A percentile compares a stretch with the other conserved stretches of the same genome.
phyloP scores from a whole-genome alignment of 164 flowering plant species.

The Buxus sempervirens region DNA sequence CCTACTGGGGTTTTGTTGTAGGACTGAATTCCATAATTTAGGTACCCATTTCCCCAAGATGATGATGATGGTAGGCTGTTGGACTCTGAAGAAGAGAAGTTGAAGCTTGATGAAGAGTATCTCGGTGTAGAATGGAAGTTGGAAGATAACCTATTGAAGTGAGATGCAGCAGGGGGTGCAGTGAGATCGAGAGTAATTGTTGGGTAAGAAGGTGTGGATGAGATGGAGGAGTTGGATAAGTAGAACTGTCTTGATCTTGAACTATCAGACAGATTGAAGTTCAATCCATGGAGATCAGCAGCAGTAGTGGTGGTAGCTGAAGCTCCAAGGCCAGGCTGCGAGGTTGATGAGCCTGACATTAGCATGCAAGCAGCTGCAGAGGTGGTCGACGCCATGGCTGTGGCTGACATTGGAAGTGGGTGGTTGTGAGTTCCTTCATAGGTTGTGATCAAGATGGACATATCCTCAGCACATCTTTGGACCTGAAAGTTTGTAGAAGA shows the following conservation, averaged over 20 bases:
- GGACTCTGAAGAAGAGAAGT: slow-evolving; percentile 52
- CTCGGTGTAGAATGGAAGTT: slow-evolving; percentile 27
- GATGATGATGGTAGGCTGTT: slow-evolving; percentile 30
- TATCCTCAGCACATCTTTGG: slow-evolving; percentile 88
- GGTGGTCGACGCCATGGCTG: slow-evolving; percentile 94
- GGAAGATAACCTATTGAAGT: slow-evolving; percentile 32
- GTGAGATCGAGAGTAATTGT: slow-evolving; percentile 96
- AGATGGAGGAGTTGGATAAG: slow-evolving; percentile 48
- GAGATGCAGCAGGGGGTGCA: slow-evolving; percentile 39
- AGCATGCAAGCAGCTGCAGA: slow-evolving; percentile 92
- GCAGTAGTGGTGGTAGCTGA: slow-evolving; percentile 20
- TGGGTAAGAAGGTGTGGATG: slow-evolving; percentile 56
- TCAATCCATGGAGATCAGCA: slow-evolving; percentile 47
- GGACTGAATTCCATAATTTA: slow-evolving; percentile 34
- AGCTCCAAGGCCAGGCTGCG: slow-evolving; percentile 9
- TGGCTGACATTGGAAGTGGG: slow-evolving; percentile 69
- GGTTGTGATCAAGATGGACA: slow-evolving; percentile 81
- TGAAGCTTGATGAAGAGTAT: slow-evolving; percentile 50
- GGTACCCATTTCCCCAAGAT: slow-evolving; percentile 37
- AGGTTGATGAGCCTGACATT: slow-evolving; percentile 56
- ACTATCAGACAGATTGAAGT: slow-evolving; percentile 49
- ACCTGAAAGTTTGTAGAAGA: slow-evolving; percentile 45
- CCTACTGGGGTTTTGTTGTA: slow-evolving; percentile 30
- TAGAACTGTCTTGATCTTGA: slow-evolving; percentile 53
- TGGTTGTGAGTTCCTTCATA: slow-evolving; percentile 96